A percentile compares a stretch with the other conserved stretches of the same genome.
phyloP scores from a whole-genome alignment of 129 eudicot genomes.

The sunflower (Helianthus annuus) region HanXRQr2.0-SUNRISE NC_035434.2:127362817-127363316 shows the following conservation, averaged over 20 bases:
- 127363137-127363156: constrained; percentile 58
- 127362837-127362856: constrained; percentile 76
- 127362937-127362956: constrained; percentile 50
- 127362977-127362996: constrained; percentile 33
- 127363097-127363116: constrained; percentile 40
- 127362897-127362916: constrained; percentile 81
- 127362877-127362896: constrained; percentile 78
- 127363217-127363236: too few species aligned
- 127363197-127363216: background rate
- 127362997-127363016: constrained; percentile 16
- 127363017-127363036: constrained; percentile 44
- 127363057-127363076: constrained; percentile 46
- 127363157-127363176: constrained; percentile 40
- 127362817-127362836: constrained; percentile 82
- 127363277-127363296: too few species aligned
- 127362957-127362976: constrained; percentile 42
- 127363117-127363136: constrained; percentile 42
- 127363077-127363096: constrained; percentile 22
- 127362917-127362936: constrained; percentile 58
- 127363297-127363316: too few species aligned
- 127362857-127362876: constrained; percentile 96
- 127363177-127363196: background rate
- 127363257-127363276: too few species aligned
- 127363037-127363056: constrained; percentile 53
- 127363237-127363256: too few species aligned